phyloP scores from a whole-genome alignment of 192 early-diverging fungal species.

The Backusella tuberculispora region DNA sequence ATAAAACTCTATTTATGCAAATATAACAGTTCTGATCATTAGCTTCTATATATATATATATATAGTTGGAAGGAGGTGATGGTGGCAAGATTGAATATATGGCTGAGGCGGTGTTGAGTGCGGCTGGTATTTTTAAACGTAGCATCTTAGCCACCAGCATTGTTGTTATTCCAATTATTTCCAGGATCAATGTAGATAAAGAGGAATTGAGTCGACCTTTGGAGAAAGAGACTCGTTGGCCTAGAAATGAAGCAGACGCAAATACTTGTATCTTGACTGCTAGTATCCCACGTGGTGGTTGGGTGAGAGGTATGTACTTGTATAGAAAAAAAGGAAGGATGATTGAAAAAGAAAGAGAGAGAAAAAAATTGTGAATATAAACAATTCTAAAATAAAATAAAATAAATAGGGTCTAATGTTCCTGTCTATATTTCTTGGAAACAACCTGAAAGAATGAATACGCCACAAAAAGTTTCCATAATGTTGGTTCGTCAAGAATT shows the following conservation, averaged over 20 bases:
- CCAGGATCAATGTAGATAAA: conserved; percentile 5
- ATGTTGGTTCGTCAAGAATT: conserved; percentile 5
- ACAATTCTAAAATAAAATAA: no score
- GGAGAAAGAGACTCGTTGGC: conserved; percentile 1
- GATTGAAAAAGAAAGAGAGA: neutral
- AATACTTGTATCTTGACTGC: conserved; percentile 7
- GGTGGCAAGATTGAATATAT: conserved; percentile 18
- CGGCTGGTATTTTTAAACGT: neutral
- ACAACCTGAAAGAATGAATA: neutral
- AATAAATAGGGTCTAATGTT: neutral
- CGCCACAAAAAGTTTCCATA: neutral
- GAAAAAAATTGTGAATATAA: no score
- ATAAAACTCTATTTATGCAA: neutral
- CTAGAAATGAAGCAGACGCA: conserved; percentile 14
- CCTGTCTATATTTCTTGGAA: neutral
- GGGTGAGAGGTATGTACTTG: neutral
- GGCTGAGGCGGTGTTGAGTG: neutral
- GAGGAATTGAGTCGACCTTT: neutral
- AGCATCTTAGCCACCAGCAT: neutral
- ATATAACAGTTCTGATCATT: neutral
- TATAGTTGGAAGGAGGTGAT: conserved; percentile 1
- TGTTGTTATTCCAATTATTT: neutral
- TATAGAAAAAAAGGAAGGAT: neutral
- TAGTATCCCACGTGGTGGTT: conserved; percentile 8
- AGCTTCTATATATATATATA: neutral